Percentiles rank a stretch among this genome's conserved stretches.
Evolutionary conservation across 495 filamentous ascomycete genomes (phyloP).

Genomic region (Aspergillus nidulans): DNA sequence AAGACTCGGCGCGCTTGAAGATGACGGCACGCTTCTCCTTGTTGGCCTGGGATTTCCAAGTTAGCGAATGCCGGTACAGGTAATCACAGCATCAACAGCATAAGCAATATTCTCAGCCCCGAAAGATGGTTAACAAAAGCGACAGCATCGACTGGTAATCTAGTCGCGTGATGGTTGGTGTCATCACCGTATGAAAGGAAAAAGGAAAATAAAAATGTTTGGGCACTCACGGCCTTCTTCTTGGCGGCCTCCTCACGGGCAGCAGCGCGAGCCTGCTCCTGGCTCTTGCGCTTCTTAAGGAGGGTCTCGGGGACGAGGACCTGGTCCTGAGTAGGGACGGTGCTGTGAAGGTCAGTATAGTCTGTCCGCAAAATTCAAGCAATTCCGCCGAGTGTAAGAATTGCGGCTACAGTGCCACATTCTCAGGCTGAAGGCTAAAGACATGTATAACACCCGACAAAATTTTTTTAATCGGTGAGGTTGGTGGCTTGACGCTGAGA

Average conservation of each 20-base stretch:
- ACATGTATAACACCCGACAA: constrained; percentile 65
- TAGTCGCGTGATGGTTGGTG: constrained; percentile 82
- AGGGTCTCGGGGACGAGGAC: constrained; percentile 96
- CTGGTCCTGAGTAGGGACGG: constrained; percentile 83
- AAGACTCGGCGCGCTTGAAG: constrained; percentile 99
- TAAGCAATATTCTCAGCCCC: constrained; percentile 73
- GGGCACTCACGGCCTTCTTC: constrained; percentile 78
- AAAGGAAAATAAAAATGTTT: constrained; percentile 18
- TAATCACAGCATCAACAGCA: constrained; percentile 15
- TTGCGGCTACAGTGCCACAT: constrained; percentile 84
- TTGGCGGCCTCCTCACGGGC: constrained; percentile 71
- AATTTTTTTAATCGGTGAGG: constrained; percentile 76
- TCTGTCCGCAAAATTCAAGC: constrained; percentile 58
- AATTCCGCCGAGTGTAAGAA: constrained; percentile 83
- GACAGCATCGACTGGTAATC: constrained; percentile 90
- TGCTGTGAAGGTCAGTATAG: constrained; percentile 70
- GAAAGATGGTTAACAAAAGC: constrained; percentile 99
- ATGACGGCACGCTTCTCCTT: constrained; percentile 96
- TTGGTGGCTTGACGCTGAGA: background rate
- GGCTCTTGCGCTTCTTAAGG: constrained; percentile 99
- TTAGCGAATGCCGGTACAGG: constrained; percentile 35
- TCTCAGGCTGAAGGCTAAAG: constrained; percentile 62
- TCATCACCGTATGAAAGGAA: constrained; percentile 57
- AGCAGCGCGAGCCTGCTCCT: constrained; percentile 95
- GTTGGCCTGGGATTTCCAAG: constrained; percentile 60